These are phyloP conservation scores for Jimgerdemannia lactiflua DNA, from an alignment of 192 early-diverging fungal species.

Conservation along the genomic window DNA sequence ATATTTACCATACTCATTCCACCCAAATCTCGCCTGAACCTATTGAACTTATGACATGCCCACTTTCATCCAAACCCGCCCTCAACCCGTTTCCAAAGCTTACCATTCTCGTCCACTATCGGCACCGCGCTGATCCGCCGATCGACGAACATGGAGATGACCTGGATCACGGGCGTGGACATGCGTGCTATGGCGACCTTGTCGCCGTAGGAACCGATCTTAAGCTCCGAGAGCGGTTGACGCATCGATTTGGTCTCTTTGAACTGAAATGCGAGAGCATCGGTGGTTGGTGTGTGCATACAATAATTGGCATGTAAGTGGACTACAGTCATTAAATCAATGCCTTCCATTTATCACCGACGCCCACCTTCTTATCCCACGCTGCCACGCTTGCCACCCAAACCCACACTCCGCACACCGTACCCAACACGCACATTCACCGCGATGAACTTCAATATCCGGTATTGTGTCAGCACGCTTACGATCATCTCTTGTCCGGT, in stretches of 20 bases:
- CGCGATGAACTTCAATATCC: slow-evolving; percentile 86
- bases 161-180: slow-evolving; percentile 80
- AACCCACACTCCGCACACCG: not conserved
- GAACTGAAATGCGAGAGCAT: slow-evolving; percentile 28
- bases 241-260: slow-evolving; percentile 60
- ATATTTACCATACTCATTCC: not conserved
- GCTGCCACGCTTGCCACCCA: no score
- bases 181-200: slow-evolving; percentile 78
- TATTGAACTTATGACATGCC: no score
- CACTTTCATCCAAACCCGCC: no score
- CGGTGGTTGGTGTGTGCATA: not conserved
- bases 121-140: slow-evolving; percentile 90
- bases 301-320: slow-evolving; percentile 2
- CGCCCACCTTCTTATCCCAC: not conserved
- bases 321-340: no score
- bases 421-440: slow-evolving; percentile 59
- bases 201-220: slow-evolving; percentile 80
- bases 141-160: slow-evolving; percentile 92
- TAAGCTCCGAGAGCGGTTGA: slow-evolving; percentile 71
- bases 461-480: slow-evolving; percentile 85
- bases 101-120: slow-evolving; percentile 83
- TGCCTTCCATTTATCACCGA: no score
- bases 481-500: slow-evolving; percentile 84
- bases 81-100: not conserved
- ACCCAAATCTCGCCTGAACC: no score